These are phyloP conservation scores for Penicillium sp. DNA, from an alignment of 2,329 filamentous ascomycete genomes.

Conservation along the genomic window DNA sequence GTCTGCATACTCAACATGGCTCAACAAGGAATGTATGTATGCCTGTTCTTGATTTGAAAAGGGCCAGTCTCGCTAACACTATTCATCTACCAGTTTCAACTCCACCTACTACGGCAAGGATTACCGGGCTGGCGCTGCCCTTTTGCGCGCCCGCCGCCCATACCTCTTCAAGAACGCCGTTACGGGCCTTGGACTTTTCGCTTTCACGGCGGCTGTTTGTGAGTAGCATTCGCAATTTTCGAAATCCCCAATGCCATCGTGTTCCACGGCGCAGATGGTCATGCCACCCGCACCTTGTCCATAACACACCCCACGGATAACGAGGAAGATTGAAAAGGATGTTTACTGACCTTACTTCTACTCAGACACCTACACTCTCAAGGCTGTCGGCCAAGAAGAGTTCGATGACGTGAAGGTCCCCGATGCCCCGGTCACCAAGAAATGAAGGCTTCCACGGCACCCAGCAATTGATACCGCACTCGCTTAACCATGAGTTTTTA, in stretches of 20 bases:
- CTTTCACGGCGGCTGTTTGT: conserved; percentile 85
- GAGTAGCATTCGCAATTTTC: conserved; percentile 43
- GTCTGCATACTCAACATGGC: conserved; percentile 18
- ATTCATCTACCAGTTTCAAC: conserved; percentile 52
- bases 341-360: conserved; percentile 3
- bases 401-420: conserved; percentile 95
- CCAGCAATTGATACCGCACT: conserved; percentile 3
- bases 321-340: neutral
- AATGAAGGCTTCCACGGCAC: conserved; percentile 19
- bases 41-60: neutral
- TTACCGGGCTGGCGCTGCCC: conserved; percentile 80
- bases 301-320: neutral
- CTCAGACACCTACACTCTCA: conserved; percentile 72
- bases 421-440: conserved; percentile 57
- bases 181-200: conserved; percentile 71
- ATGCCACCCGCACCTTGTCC: conserved; percentile 5
- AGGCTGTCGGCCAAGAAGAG: conserved; percentile 89
- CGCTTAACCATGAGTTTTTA: neutral
- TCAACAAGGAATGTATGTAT: conserved; percentile 26
- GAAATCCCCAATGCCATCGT: neutral
- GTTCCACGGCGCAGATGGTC: neutral
- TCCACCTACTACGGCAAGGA: conserved; percentile 91
- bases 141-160: conserved; percentile 87
- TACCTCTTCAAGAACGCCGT: conserved; percentile 88
- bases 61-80: conserved; percentile 5